Evolutionary conservation across 2,329 filamentous ascomycete genomes (phyloP), one percentile per base, ranked within the genome.

Genomic region (Arachnomyces sp.): DNA sequence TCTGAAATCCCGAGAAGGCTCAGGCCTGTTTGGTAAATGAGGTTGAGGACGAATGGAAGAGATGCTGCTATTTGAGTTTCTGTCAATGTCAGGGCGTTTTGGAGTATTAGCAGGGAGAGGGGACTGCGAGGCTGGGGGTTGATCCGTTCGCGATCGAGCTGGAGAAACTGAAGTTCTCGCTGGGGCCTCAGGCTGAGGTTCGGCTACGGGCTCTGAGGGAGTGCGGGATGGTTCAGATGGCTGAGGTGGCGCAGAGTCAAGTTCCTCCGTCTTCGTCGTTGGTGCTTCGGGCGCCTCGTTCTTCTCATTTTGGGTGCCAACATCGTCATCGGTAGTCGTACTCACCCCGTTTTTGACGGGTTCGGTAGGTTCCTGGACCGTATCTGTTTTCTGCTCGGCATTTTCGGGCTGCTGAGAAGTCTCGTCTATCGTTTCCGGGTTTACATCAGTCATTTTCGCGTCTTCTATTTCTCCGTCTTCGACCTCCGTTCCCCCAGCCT

Each of bases 401-500:
- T 46, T 44, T 21, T 52, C 53, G 7, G 31, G 34, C 28, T 44
- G 38, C 32, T 51, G 52, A 11, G 46, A 41, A 18, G 21, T 36
- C 7, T 42, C 30, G 31, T 45, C 14, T 31, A 36, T 21, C 34
- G 31, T 31, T 36, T 48, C 36, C 11, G 47, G 13, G 45, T 36
- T 4, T 11, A 48, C 53, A 50, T 68, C 65, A 3, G 49, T 47
- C 58, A 66, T 66, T 42, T 63, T 67, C 5, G 65, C 62, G 47
- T 69, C 68, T 47, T 69, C 66, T 36, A 67, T 65, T 42, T 71
- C 65, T 8, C 65, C 66, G 49, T 68, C 66, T 41, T 67, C 65
- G 11, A 67, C 63, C 43, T 69, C 64, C 5, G 46, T 40, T 40
- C 55, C 61, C n/a, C 53, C 50, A 28, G 49, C 16, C 9, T 39